A percentile compares a stretch with the other conserved stretches of the same genome.
phyloP scores from a whole-genome alignment of 768 basidiomycete genomes.

The Cytidiella melzeri region DNA sequence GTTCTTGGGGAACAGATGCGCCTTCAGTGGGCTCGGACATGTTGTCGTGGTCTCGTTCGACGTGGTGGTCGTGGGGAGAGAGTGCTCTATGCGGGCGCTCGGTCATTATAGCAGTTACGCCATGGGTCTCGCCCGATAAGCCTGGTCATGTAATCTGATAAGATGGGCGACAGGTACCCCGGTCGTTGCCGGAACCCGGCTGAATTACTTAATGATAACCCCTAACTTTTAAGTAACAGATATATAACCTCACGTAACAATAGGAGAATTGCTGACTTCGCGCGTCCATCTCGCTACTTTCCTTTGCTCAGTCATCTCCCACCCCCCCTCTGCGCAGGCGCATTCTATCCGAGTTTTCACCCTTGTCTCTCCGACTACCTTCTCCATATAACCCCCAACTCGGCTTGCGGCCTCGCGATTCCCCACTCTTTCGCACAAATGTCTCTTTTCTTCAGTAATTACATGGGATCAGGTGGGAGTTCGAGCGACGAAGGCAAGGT shows the following conservation, averaged over 20 bases:
- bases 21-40: conserved; percentile 4
- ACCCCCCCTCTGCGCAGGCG: conserved; percentile 10
- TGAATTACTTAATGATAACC: no score
- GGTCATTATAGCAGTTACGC: no score
- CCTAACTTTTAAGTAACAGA: no score
- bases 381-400: neutral
- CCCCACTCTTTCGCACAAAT: conserved; percentile 4
- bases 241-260: no score
- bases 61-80: neutral
- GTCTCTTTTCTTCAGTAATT: conserved; percentile 10
- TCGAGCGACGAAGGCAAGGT: conserved; percentile 20
- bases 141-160: no score
- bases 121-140: no score
- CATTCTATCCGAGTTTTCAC: conserved; percentile 9
- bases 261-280: neutral
- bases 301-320: conserved; percentile 1
- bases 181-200: no score
- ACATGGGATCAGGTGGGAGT: conserved; percentile 1
- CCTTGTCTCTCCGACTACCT: conserved; percentile 2
- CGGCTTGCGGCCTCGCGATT: neutral
- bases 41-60: conserved; percentile 1
- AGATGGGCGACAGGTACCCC: no score
- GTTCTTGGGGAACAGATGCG: no score
- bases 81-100: neutral
- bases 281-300: neutral